A percentile compares a stretch with the other conserved stretches of the same genome.
Conservation (phyloP, 768 basidiomycete species). For the Kwoniella dendrophila region DNA sequence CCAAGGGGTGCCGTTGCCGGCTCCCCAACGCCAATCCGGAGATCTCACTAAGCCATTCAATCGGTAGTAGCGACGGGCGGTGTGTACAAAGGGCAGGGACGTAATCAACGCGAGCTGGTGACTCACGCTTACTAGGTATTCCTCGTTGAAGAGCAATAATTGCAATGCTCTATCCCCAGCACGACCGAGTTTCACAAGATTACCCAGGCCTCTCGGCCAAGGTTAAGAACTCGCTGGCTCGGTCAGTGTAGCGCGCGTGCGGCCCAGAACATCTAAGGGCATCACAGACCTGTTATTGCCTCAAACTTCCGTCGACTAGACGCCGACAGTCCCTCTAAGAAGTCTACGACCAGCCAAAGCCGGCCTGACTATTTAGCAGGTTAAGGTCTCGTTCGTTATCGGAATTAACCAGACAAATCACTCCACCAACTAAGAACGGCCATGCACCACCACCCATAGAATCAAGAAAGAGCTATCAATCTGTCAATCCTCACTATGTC, state of each 20-base stretch:
- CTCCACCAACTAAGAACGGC: constrained; percentile 85
- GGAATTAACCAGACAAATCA: constrained; percentile 97
- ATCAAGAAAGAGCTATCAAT: constrained; percentile 83
- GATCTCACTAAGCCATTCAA: constrained; percentile 88
- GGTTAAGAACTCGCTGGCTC: constrained; percentile 78
- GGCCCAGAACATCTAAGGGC: constrained; percentile 88
- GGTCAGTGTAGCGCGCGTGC: constrained; percentile 85
- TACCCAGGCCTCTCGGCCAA: constrained; percentile 75
- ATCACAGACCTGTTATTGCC: constrained; percentile 91
- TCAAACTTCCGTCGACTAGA: constrained; percentile 82
- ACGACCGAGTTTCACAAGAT: constrained; percentile 78
- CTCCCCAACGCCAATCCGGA: constrained; percentile 72
- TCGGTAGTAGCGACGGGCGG: constrained; percentile 88
- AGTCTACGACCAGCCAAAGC: constrained; percentile 73
- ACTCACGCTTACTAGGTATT: constrained; percentile 86
- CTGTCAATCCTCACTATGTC: constrained; percentile 75
- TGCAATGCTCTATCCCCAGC: constrained; percentile 87
- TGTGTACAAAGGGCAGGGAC: constrained; percentile 90
- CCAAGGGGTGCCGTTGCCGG: constrained; percentile 62
- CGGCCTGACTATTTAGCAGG: constrained; percentile 86
- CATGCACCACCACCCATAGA: constrained; percentile 86
- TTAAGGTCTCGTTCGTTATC: constrained; percentile 93
- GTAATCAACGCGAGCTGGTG: constrained; percentile 87
- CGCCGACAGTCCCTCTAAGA: constrained; percentile 84
- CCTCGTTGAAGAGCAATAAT: constrained; percentile 88